Base-by-base conservation (phyloP, 257 asterid species). In the Capsicum baccatum region DNA sequence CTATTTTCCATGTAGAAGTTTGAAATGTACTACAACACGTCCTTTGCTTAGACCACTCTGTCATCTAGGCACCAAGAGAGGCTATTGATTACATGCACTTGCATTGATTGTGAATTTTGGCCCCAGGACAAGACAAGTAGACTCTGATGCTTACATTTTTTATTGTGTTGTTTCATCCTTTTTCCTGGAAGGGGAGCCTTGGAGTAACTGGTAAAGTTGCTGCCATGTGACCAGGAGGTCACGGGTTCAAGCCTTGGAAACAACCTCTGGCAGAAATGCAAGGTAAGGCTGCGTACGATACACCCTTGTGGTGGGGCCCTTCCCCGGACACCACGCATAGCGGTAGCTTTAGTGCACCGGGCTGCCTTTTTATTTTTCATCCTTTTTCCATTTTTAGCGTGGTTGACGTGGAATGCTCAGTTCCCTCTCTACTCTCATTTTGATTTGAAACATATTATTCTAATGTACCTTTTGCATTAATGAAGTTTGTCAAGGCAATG, bases 401-500 rank as follows among this genome's bases (percentile, higher is more conserved):
- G 15, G 26, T 13, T 52, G 48, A 21, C 10, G 2, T 85, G 70
- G 52, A 17, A 74, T 47, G 82, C 74, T 44, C 52, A 83, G 54
- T 89, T 74, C 69, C 86, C 52, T 16, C 85, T 85, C 73, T 76
- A 44, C 42, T 55, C 83, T 59, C 76, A 54, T 83, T 84, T 67
- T 83, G 59, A 39, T 84, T 47, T 79, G 79, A 58, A 83, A 50
- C 59, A 62, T 67, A 69, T 66, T 83, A n/a, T 85, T 79, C 83
- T 83, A 67, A 85, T 88, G 78, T 55, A 66, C 26, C 39, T 84
- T 82, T 84, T 87, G 83, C 84, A 9, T 85, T 88, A 42, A 64
- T 81, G 90, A 80, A 97, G 99, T 88, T 86, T 97, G 63, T 91
- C 91, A 69, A 87, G 97, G 85, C 98, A 88, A 86, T 91, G 94